Conservation (phyloP, 2,329 filamentous ascomycete genomes). For the Fusarium pseudograminearum region DNA sequence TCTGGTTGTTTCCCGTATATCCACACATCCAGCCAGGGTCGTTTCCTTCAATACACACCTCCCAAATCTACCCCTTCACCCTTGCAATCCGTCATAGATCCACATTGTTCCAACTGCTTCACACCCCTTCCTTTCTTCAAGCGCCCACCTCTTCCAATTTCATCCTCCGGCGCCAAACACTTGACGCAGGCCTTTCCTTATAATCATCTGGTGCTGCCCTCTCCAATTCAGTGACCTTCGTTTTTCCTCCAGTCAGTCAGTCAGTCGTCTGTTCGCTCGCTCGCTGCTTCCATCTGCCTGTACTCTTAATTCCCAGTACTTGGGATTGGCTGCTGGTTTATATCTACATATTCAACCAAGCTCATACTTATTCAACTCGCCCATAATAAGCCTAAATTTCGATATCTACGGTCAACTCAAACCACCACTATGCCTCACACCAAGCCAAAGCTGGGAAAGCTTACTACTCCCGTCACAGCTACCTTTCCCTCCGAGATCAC, state of each 20-base stretch:
- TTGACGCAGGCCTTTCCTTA: conserved; percentile 47
- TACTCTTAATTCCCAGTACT: conserved; percentile 30
- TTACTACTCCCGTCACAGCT: conserved; percentile 72
- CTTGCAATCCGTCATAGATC: conserved; percentile 38
- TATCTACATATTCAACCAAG: conserved; percentile 28
- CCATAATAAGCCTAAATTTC: conserved; percentile 25
- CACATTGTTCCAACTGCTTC: conserved; percentile 42
- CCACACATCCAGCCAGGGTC: conserved; percentile 38
- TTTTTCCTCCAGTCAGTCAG: conserved; percentile 45
- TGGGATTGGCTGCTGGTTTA: conserved; percentile 45
- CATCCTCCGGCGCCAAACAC: conserved; percentile 48
- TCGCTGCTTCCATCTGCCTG: conserved; percentile 45
- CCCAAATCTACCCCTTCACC: conserved; percentile 37
- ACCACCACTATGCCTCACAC: conserved; percentile 61
- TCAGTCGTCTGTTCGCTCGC: conserved; percentile 34
- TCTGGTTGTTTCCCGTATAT: conserved; percentile 42
- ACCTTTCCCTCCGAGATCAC: conserved; percentile 72
- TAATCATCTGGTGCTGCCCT: conserved; percentile 47
- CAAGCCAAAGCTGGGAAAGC: conserved; percentile 71
- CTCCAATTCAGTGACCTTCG: conserved; percentile 34
- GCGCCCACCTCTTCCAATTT: conserved; percentile 44
- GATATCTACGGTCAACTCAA: conserved; percentile 21
- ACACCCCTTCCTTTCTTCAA: conserved; percentile 45
- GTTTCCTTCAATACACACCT: conserved; percentile 23
- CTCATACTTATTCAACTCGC: conserved; percentile 30